Conservation (phyloP, 768 basidiomycete genomes). For the Mrakia blollopis region DNA sequence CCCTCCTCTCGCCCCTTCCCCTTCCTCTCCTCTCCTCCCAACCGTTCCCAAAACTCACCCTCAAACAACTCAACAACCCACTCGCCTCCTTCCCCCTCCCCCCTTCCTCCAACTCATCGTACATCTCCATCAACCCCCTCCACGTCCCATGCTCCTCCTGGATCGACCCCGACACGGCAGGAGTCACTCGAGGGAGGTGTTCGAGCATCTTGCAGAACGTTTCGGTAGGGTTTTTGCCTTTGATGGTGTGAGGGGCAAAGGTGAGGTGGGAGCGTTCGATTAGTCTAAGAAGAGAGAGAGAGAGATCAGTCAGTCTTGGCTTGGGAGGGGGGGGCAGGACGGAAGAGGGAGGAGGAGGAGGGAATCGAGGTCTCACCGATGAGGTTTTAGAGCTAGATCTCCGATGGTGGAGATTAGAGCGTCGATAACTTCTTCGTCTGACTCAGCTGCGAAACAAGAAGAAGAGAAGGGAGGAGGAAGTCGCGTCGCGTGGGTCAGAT, state of each 20-base stretch:
- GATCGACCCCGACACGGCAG: constrained; percentile 39
- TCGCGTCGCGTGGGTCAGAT: background rate
- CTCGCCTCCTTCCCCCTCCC: constrained; percentile 37
- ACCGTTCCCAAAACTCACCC: constrained; percentile 34
- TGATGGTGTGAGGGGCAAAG: constrained; percentile 39
- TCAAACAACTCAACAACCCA: constrained; percentile 37
- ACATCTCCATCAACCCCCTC: constrained; percentile 40
- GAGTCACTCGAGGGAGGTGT: constrained; percentile 43
- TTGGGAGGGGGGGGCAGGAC: background rate
- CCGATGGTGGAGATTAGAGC: background rate
- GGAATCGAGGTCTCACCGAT: background rate
- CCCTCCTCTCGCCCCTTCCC: constrained; percentile 34
- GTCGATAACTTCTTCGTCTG: background rate
- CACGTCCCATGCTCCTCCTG: constrained; percentile 38
- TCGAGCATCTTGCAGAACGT: constrained; percentile 43
- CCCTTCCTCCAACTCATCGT: constrained; percentile 38
- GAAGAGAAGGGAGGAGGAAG: background rate
- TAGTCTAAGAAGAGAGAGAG: constrained; percentile 33
- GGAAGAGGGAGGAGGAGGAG: background rate
- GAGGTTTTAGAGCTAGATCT: background rate
- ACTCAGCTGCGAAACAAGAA: background rate
- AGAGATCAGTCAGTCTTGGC: background rate
- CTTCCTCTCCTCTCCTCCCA: constrained; percentile 32
- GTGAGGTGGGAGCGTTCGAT: constrained; percentile 42
- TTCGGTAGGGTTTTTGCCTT: constrained; percentile 35